Percentiles rank a stretch among this genome's conserved stretches.
phyloP scores from a whole-genome alignment of 345 rosid genomes.

The Nephelium lappaceum region DNA sequence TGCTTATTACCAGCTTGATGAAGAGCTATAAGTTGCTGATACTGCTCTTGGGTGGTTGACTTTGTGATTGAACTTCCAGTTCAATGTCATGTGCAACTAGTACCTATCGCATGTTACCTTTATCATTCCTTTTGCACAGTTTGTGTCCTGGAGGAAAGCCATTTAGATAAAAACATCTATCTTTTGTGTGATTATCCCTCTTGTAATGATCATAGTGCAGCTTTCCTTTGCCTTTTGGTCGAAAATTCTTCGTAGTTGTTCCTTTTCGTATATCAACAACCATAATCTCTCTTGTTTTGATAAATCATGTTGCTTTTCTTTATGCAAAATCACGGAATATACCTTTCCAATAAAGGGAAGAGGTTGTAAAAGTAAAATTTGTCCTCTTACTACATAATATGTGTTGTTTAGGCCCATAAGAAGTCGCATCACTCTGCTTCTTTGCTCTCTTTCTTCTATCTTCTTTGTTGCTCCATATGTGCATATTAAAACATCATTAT shows the following conservation, averaged over 20 bases:
- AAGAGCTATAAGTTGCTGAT: not conserved
- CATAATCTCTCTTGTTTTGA: not conserved
- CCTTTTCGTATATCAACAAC: too few relatives aligned
- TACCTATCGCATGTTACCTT: too few relatives aligned
- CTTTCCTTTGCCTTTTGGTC: not conserved
- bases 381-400: not conserved
- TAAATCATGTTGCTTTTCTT: not conserved
- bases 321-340: not conserved
- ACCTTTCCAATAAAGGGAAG: not conserved
- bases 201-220: too few relatives aligned
- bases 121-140: not conserved
- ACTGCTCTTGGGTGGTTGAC: not conserved
- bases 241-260: too few relatives aligned
- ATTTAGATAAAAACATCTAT: not conserved
- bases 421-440: conserved; percentile 1
- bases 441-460: not conserved
- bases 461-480: too few relatives aligned
- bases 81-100: too few relatives aligned
- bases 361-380: not conserved
- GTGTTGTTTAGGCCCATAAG: conserved; percentile 13
- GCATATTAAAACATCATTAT: not conserved
- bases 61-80: too few relatives aligned
- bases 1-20: too few relatives aligned
- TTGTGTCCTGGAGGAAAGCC: not conserved
- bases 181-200: not conserved